Conservation (phyloP, 306 rosid species). For the Betula pendula region DNA sequence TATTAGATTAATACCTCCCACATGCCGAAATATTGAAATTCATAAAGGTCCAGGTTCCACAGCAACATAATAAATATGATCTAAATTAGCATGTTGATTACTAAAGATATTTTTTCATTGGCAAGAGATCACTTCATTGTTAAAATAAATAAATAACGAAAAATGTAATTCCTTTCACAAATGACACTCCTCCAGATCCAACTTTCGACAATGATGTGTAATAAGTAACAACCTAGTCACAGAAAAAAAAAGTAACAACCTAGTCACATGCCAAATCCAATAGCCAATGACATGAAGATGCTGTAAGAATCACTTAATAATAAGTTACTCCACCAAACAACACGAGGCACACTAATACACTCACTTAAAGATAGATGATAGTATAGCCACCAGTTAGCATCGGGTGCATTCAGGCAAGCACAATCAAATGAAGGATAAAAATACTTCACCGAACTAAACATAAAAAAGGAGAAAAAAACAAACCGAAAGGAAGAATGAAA, state of each 20-base stretch:
- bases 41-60: not conserved
- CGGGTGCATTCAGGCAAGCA: not conserved
- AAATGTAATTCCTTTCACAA: not conserved
- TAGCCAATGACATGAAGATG: not conserved
- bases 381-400: too few relatives aligned
- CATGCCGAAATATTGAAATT: not conserved
- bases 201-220: not conserved
- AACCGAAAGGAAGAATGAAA: not conserved
- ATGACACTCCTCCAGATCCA: not conserved
- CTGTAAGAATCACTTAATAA: not conserved
- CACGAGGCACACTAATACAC: not conserved
- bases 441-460: not conserved
- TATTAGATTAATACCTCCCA: constrained; percentile 3
- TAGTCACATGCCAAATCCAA: not conserved
- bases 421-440: not conserved
- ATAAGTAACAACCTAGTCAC: not conserved
- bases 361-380: too few relatives aligned
- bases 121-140: not conserved
- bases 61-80: not conserved
- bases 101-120: not conserved
- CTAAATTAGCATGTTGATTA: not conserved
- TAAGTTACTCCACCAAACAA: not conserved
- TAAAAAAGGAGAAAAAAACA: not conserved
- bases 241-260: not conserved
- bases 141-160: not conserved